A percentile compares a stretch with the other conserved stretches of the same genome.
Evolutionary conservation across 2,329 filamentous ascomycete genomes (phyloP).

Genomic region (Colletotrichum lindemuthianum): DNA sequence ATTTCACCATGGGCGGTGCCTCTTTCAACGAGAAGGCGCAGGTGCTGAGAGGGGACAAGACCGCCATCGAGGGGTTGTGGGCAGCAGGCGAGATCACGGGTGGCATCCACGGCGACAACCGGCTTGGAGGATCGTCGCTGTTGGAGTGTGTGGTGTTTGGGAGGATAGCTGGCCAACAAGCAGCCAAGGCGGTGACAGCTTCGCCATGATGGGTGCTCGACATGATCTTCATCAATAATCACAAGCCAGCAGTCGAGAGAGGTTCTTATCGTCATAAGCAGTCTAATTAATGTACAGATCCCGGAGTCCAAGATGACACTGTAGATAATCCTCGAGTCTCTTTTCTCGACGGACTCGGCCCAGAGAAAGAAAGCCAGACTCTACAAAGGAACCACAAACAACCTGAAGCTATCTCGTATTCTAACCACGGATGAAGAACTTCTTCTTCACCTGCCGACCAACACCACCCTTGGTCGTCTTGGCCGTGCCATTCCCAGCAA

Average conservation of each 20-base stretch:
- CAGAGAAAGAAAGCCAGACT: no score
- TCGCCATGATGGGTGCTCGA: no score
- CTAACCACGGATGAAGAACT: not conserved
- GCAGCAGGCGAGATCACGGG: conserved; percentile 73
- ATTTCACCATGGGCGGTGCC: conserved; percentile 75
- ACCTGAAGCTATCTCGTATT: not conserved
- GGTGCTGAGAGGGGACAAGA: conserved; percentile 54
- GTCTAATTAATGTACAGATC: no score
- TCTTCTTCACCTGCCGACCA: conserved; percentile 25
- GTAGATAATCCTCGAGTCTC: no score
- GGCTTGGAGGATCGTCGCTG: conserved; percentile 69
- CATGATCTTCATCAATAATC: no score
- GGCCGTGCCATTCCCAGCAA: conserved; percentile 27
- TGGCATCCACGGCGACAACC: conserved; percentile 71
- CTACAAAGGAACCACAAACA: no score
- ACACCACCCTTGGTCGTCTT: conserved; percentile 16
- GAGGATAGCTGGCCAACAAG: conserved; percentile 62
- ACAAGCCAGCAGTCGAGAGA: no score
- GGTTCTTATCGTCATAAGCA: no score
- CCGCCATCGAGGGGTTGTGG: conserved; percentile 65
- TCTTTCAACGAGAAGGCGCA: conserved; percentile 64
- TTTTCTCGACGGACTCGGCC: no score
- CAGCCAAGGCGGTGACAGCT: conserved; percentile 44
- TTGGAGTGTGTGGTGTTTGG: conserved; percentile 74
- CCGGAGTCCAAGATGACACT: no score